These are phyloP conservation scores for Opeltia flavorubescens DNA, from an alignment of 495 filamentous ascomycete species.

Conservation along the genomic window DNA sequence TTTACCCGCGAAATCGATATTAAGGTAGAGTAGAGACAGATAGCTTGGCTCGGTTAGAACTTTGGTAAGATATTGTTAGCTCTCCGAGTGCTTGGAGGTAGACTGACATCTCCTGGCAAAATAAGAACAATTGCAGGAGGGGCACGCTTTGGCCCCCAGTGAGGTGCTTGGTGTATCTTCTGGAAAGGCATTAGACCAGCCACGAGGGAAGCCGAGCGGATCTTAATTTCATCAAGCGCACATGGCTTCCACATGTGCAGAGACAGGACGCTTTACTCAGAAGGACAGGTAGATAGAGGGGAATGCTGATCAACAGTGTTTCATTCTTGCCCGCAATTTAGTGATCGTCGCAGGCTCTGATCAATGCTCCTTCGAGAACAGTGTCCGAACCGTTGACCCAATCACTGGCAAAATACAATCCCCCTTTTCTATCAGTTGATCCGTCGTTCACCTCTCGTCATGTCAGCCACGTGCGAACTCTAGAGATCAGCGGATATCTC, in stretches of 20 bases:
- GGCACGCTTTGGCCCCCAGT: neutral
- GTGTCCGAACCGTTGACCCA: neutral
- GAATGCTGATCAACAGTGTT: neutral
- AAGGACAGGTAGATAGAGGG: neutral
- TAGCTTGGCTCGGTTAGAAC: too few relatives aligned
- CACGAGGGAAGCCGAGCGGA: constrained; percentile 1
- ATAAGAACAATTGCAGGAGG: too few relatives aligned
- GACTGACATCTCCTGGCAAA: too few relatives aligned
- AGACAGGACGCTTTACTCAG: constrained; percentile 1
- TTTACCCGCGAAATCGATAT: too few relatives aligned
- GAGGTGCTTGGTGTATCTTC: neutral
- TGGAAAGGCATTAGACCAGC: neutral
- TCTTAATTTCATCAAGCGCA: constrained; percentile 2
- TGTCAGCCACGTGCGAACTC: neutral
- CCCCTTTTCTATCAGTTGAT: neutral
- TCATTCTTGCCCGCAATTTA: neutral
- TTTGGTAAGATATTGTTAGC: too few relatives aligned
- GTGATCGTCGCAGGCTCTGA: neutral
- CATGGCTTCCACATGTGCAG: constrained; percentile 2
- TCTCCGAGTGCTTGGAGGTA: too few relatives aligned
- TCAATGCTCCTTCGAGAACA: constrained; percentile 1
- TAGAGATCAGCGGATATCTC: neutral
- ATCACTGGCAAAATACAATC: neutral
- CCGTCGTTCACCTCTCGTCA: neutral
- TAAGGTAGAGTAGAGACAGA: too few relatives aligned